Evolutionary conservation across 2,329 filamentous ascomycete genomes (phyloP).

Genomic region (Calycina herbarum): DNA sequence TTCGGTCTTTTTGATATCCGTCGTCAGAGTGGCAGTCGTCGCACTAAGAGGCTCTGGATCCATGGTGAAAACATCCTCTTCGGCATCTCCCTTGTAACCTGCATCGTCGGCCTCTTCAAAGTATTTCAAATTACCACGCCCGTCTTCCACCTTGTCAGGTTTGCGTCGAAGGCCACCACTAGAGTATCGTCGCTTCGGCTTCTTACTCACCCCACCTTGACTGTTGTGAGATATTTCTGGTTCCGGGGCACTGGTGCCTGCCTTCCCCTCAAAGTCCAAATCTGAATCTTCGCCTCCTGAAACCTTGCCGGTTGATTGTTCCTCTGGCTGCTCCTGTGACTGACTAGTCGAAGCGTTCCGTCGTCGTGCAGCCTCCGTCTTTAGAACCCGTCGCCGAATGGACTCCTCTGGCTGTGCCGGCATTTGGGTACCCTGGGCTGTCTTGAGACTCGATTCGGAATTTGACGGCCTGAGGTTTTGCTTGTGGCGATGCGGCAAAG

Average conservation of each 20-base stretch:
- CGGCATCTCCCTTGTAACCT: constrained; percentile 72
- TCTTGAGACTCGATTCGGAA: constrained; percentile 37
- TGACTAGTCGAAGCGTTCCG: constrained; percentile 15
- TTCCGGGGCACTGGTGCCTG: constrained; percentile 65
- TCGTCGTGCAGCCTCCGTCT: constrained; percentile 28
- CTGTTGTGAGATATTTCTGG: constrained; percentile 46
- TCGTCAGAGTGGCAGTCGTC: constrained; percentile 3
- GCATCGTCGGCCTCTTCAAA: constrained; percentile 87
- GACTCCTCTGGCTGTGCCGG: constrained; percentile 39
- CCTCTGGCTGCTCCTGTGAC: constrained; percentile 18
- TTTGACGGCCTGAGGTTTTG: constrained; percentile 39
- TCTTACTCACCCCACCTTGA: constrained; percentile 24
- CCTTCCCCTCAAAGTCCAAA: constrained; percentile 41
- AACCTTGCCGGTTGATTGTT: constrained; percentile 13
- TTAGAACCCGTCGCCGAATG: constrained; percentile 38
- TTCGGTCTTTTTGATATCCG: background rate
- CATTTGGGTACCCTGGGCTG: constrained; percentile 25
- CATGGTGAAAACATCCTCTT: constrained; percentile 70
- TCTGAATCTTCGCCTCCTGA: constrained; percentile 39
- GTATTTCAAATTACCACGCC: constrained; percentile 80
- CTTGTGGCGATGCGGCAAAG: constrained; percentile 54
- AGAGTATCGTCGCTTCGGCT: constrained; percentile 74
- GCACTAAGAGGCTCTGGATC: constrained; percentile 45
- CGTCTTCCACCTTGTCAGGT: constrained; percentile 68
- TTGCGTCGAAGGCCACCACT: constrained; percentile 78